A percentile compares a stretch with the other conserved stretches of the same genome.
Evolutionary conservation across 2,329 filamentous ascomycete species (phyloP).

Genomic region (Alternaria postmessia): DNA sequence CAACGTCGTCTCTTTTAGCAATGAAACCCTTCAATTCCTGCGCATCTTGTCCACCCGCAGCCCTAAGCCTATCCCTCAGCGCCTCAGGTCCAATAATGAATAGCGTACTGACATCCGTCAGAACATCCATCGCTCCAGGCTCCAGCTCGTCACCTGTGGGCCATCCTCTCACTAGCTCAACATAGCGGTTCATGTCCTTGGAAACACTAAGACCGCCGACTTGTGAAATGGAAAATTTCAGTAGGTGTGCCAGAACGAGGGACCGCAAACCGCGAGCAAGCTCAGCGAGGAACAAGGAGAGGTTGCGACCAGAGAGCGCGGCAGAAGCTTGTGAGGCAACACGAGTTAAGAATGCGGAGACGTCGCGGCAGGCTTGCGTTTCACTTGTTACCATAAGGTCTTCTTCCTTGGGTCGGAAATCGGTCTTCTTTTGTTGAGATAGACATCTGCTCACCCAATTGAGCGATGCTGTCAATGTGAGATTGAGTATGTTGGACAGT

Average conservation of each 20-base stretch:
- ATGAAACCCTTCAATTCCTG: slow-evolving; percentile 81
- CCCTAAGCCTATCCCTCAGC: slow-evolving; percentile 60
- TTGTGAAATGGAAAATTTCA: slow-evolving; percentile 90
- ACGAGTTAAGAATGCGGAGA: slow-evolving; percentile 80
- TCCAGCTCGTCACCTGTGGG: slow-evolving; percentile 67
- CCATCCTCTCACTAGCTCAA: slow-evolving; percentile 85
- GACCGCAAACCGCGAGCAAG: slow-evolving; percentile 79
- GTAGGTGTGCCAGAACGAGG: slow-evolving; percentile 90
- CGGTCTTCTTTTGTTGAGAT: slow-evolving; percentile 81
- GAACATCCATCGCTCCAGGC: slow-evolving; percentile 72
- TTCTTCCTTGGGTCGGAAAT: slow-evolving; percentile 87
- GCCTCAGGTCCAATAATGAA: slow-evolving; percentile 83
- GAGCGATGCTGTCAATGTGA: slow-evolving; percentile 74
- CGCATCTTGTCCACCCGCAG: slow-evolving; percentile 54
- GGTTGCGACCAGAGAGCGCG: slow-evolving; percentile 83
- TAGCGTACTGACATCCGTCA: slow-evolving; percentile 92
- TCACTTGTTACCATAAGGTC: slow-evolving; percentile 55
- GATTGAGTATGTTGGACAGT: slow-evolving; percentile 74
- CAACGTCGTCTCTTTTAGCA: slow-evolving; percentile 82
- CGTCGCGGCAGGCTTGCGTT: slow-evolving; percentile 82
- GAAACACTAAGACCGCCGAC: slow-evolving; percentile 94
- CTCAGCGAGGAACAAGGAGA: slow-evolving; percentile 83
- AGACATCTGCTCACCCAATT: slow-evolving; percentile 80
- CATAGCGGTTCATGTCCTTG: slow-evolving; percentile 95
- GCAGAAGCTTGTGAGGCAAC: slow-evolving; percentile 69